These are phyloP conservation scores for Ampelomyces quisqualis DNA, from an alignment of 2,329 filamentous ascomycete species.

Conservation along the genomic window DNA sequence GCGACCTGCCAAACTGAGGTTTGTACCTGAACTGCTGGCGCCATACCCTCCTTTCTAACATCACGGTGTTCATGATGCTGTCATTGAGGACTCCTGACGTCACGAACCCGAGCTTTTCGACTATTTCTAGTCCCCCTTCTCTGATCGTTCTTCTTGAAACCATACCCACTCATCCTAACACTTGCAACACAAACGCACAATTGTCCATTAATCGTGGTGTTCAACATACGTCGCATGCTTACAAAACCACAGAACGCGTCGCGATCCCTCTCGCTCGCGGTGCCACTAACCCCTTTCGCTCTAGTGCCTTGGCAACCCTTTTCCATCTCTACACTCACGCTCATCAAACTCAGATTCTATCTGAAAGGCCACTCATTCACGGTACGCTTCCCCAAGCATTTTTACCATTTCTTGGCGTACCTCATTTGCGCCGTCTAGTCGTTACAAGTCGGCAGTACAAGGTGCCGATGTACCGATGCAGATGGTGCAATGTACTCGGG, in stretches of 20 bases:
- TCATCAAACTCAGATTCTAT: not conserved
- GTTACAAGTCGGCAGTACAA: conserved; percentile 5
- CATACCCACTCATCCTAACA: not conserved
- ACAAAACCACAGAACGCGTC: too few species aligned
- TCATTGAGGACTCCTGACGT: conserved; percentile 4
- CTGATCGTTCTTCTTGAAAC: not conserved
- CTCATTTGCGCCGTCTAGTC: not conserved
- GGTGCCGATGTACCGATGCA: conserved; percentile 13
- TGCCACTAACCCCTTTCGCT: too few species aligned
- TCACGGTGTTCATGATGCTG: conserved; percentile 3
- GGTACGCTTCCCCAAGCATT: not conserved
- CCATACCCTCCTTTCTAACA: not conserved
- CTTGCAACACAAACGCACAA: too few species aligned
- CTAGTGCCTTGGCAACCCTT: too few species aligned
- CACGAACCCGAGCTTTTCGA: not conserved
- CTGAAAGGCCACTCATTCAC: not conserved
- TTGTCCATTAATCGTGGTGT: too few species aligned
- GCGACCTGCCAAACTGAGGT: too few species aligned
- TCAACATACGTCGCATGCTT: too few species aligned
- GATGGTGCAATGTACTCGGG: not conserved
- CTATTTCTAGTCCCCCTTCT: not conserved
- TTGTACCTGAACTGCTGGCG: not conserved
- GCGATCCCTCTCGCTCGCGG: too few species aligned
- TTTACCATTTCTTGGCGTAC: conserved; percentile 2
- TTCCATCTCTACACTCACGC: too few species aligned